Evolutionary conservation across 2,329 filamentous ascomycete species (phyloP), one percentile per base, ranked within the genome.

Genomic region (Fonsecaea multimorphosa): DNA sequence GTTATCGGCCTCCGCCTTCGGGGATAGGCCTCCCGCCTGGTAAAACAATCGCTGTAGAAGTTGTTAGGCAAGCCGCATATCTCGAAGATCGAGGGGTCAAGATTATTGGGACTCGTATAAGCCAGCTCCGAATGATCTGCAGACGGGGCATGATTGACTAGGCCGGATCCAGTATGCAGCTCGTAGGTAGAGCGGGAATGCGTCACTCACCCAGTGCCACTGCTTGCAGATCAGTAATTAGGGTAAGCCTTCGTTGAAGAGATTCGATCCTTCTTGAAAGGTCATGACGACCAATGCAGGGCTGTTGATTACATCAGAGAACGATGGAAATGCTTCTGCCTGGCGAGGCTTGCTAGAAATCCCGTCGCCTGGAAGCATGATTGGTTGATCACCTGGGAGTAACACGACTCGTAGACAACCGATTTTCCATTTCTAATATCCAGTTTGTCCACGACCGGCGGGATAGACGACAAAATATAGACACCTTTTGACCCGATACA

Each of bases 151-250:
- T 31, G 12, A 3, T 46, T 8, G 52, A 62, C 34, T 62, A 54
- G 8, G 19, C 59, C 34, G 19, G 16, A 62, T 40, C 27, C 8
- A 46, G 51, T 56, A 62, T 54, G 51, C 52, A 5, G 32, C 59
- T 46, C 49, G 34, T 9, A 40, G 31, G 34, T 9, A 40, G 31
- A 38, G 34, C 44, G 54, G 49, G 7, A 19, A 24, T 14, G 14
- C 54, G 34, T 7, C 22, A 44, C 12, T 12, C 34, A 38, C 9
- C 9, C 34, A 14, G 19, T n/a, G 38, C 14, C n/a, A 19, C 14
- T 2, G 38, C 38, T 1, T 40, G n/a, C 11, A 8, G 16, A 34
- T 40, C 5, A 5, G 2, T 40, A 16, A 40, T 40, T 11, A 1
- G 1, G 14, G 4, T 1, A 3, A 12, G 34, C 34, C 4, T 38